Conservation (phyloP, 352 stramenopile species). For the Phytophthora ohioensis region DNA sequence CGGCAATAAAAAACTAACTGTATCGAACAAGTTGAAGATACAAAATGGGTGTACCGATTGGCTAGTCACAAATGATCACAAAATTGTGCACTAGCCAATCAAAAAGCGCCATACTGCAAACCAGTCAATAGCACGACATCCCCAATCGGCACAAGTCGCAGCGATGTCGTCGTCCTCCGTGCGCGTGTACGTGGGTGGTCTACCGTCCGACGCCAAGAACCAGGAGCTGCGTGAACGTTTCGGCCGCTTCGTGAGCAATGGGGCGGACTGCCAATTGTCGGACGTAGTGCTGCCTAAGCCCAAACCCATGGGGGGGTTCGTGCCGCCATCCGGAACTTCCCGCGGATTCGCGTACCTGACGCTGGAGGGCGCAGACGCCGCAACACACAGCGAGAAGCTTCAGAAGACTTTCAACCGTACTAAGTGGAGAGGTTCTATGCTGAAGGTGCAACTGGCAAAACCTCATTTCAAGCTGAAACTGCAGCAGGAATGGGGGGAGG, state of each 20-base stretch:
- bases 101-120: not conserved
- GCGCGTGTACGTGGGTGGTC: slow-evolving; percentile 73
- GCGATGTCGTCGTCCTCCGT: slow-evolving; percentile 19
- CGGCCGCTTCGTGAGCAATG: slow-evolving; percentile 48
- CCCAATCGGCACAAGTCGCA: not conserved
- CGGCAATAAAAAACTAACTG: too few species aligned
- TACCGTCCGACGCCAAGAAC: slow-evolving; percentile 54
- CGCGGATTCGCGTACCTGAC: slow-evolving; percentile 75
- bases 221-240: slow-evolving; percentile 75
- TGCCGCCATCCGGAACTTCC: slow-evolving; percentile 6
- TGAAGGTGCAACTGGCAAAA: slow-evolving; percentile 68
- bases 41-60: too few species aligned
- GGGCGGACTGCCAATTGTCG: slow-evolving; percentile 39
- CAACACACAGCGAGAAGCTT: slow-evolving; percentile 47
- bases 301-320: slow-evolving; percentile 27
- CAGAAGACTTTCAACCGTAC: slow-evolving; percentile 75
- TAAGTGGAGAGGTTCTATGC: slow-evolving; percentile 73
- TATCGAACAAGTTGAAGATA: too few species aligned
- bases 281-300: slow-evolving; percentile 55
- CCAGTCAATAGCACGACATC: slow-evolving; percentile 12
- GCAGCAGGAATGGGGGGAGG: slow-evolving; percentile 47
- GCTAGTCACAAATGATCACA: too few species aligned
- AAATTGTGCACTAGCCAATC: not conserved
- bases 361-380: slow-evolving; percentile 44
- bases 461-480: slow-evolving; percentile 59